Conservation (phyloP, 495 filamentous ascomycete genomes). For the Monascus purpureus region DNA sequence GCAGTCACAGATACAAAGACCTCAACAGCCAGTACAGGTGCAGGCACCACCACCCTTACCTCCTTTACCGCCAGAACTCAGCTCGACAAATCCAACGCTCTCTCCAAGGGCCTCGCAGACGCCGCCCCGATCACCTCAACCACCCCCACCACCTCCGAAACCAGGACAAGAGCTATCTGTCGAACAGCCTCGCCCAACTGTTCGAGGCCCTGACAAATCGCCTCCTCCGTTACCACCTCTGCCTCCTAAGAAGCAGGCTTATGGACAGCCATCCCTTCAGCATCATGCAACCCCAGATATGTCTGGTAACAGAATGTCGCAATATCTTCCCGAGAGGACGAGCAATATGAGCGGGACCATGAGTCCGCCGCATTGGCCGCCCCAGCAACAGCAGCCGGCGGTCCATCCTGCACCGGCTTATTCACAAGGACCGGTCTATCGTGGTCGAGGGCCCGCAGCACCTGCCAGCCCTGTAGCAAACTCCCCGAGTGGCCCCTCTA, state of each 20-base stretch:
- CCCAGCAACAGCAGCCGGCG: slow-evolving; percentile 1
- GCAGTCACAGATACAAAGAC: slow-evolving; percentile 19
- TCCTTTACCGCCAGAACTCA: slow-evolving; percentile 53
- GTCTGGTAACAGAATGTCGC: slow-evolving; percentile 2
- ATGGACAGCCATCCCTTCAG: slow-evolving; percentile 7
- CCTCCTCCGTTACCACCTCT: slow-evolving; percentile 25
- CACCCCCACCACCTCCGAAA: slow-evolving; percentile 16
- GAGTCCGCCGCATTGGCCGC: slow-evolving; percentile 1
- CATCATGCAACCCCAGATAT: slow-evolving; percentile 2
- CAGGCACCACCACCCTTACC: slow-evolving; percentile 47
- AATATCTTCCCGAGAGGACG: slow-evolving; percentile 2
- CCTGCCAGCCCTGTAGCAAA: neutral
- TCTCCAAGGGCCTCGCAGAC: slow-evolving; percentile 9
- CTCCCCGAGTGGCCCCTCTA: too few relatives aligned
- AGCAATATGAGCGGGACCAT: neutral
- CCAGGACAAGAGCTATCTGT: slow-evolving; percentile 9
- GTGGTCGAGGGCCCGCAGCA: neutral
- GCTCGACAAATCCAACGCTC: slow-evolving; percentile 10
- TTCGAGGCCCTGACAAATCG: slow-evolving; percentile 16
- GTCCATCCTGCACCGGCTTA: neutral
- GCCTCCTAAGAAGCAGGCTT: slow-evolving; percentile 24
- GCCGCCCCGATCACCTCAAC: slow-evolving; percentile 25
- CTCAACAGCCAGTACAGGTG: slow-evolving; percentile 25
- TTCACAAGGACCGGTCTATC: neutral
- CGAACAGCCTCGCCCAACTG: slow-evolving; percentile 9